Evolutionary conservation across 441 rosid species (phyloP), one percentile per base, ranked within the genome.

Genomic region (Cnidoscolus chayamansa): DNA sequence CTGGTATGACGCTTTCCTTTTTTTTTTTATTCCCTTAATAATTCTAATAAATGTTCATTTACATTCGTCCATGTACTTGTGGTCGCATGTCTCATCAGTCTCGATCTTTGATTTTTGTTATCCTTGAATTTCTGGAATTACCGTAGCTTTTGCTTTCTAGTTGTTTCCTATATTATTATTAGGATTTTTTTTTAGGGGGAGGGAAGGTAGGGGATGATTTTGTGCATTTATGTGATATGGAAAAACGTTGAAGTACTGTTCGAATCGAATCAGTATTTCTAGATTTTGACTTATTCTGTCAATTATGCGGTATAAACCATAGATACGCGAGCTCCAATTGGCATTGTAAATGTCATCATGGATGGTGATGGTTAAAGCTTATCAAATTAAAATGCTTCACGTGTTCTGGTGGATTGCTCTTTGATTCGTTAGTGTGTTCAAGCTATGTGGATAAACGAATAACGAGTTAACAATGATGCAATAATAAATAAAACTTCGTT

Each of bases 1-100:
- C 72, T 10, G 72, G 72, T 70, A 43, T 20, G 3, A 57, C 47
- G 40, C 1, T 3, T 25, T 25, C 25, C 25, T 25, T 25, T 25
- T 25, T 40, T 85, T 25, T 88, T 87, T 84, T 62, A 65, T 80
- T 78, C 40, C 51, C 1, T 35, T 68, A 1, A 4, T n/a, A n/a
- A 31, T 25, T 45, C 9, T 70, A 6, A 56, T 35, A 16, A 4
- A 31, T 10, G 17, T 35, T 2, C 5, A 2, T 11, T 45, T 11
- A 5, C 15, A 7, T 45, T 48, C 19, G 3, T 13, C 1, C 35
- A 10, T 17, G 17, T 19, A 0, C 8, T 49, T 48, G 19, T 30
- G 35, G n/a, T 25, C 4, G 1, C 49, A 32, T 10, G 40, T 35
- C 53, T 72, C 3, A 51, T 51, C 25, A 11, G 25, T 51, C 59